Conservation (phyloP, 2,329 filamentous ascomycete genomes). For the Curvularia verruculosa region DNA sequence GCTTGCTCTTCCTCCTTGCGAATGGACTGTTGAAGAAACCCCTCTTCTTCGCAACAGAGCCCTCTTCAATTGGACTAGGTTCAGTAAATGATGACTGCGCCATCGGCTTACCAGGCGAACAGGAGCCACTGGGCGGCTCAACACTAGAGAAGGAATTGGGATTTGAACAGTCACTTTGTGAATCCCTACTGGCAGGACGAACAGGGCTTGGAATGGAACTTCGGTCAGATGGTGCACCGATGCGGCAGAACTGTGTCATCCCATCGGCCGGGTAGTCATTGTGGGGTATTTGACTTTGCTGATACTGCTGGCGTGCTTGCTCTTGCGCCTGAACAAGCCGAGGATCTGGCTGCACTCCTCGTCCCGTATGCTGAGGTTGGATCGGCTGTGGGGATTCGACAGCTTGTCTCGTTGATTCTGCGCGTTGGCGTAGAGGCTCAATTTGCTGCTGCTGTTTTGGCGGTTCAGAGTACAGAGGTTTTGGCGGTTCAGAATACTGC, state of each 20-base stretch:
- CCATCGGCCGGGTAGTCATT: conserved; percentile 94
- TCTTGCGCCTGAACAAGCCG: conserved; percentile 46
- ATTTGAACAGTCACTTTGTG: conserved; percentile 88
- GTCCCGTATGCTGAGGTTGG: conserved; percentile 17
- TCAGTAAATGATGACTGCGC: conserved; percentile 29
- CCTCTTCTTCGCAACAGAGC: conserved; percentile 71
- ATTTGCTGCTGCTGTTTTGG: conserved; percentile 8
- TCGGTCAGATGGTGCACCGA: conserved; percentile 71
- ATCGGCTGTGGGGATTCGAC: conserved; percentile 12
- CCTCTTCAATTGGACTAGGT: conserved; percentile 36
- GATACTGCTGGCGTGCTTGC: conserved; percentile 47
- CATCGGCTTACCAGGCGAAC: conserved; percentile 71
- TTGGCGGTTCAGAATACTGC: not conserved
- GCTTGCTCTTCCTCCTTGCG: conserved; percentile 81
- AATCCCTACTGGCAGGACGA: conserved; percentile 83
- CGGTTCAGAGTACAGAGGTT: conserved; percentile 6
- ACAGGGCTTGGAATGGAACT: conserved; percentile 71
- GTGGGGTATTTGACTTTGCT: conserved; percentile 73
- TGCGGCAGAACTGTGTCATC: conserved; percentile 96
- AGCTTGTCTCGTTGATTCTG: conserved; percentile 14
- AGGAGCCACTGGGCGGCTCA: conserved; percentile 75
- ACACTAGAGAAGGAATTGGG: conserved; percentile 87
- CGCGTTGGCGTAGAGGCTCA: conserved; percentile 6
- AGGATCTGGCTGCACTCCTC: conserved; percentile 43
- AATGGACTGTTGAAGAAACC: conserved; percentile 96